Evolutionary conservation across 2,329 filamentous ascomycete genomes (phyloP).

Genomic region (Bipolaris cookei): DNA sequence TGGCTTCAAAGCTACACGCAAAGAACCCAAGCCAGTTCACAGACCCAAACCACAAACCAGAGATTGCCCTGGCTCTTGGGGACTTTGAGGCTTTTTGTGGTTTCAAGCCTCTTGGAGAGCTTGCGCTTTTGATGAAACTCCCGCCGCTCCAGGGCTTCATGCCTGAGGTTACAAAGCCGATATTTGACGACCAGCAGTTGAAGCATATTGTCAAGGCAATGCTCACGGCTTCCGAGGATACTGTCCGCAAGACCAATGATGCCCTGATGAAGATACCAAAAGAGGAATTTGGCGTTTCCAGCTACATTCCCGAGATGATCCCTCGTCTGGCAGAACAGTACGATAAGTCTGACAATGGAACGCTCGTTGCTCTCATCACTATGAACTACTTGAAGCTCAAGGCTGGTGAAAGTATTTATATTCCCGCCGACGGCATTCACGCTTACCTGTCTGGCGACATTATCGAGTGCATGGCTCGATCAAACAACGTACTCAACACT

Average conservation of each 20-base stretch:
- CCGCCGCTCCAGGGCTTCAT: slow-evolving; percentile 62
- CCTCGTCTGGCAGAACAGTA: slow-evolving; percentile 71
- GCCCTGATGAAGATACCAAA: slow-evolving; percentile 58
- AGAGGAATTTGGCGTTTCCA: slow-evolving; percentile 58
- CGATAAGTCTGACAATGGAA: slow-evolving; percentile 67
- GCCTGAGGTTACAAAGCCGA: slow-evolving; percentile 49
- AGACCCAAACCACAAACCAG: slow-evolving; percentile 79
- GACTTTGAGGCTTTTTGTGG: slow-evolving; percentile 79
- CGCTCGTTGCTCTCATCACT: slow-evolving; percentile 70
- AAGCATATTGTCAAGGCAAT: slow-evolving; percentile 62
- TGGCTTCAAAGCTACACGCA: slow-evolving; percentile 68
- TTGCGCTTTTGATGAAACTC: slow-evolving; percentile 65
- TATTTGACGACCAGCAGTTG: slow-evolving; percentile 65
- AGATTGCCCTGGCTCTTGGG: slow-evolving; percentile 74
- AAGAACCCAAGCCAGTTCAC: slow-evolving; percentile 70
- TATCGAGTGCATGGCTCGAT: slow-evolving; percentile 79
- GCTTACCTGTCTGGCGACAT: slow-evolving; percentile 76
- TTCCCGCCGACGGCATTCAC: slow-evolving; percentile 76
- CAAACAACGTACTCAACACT: slow-evolving; percentile 75
- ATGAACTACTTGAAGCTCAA: slow-evolving; percentile 76
- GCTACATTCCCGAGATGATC: slow-evolving; percentile 69
- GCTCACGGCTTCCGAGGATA: slow-evolving; percentile 60
- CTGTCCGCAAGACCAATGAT: slow-evolving; percentile 61
- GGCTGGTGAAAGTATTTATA: slow-evolving; percentile 71
- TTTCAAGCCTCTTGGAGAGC: slow-evolving; percentile 69